Evolutionary conservation across 768 basidiomycete genomes (phyloP), one percentile per base, ranked within the genome.

Genomic region (Boletus pseudopeckii): DNA sequence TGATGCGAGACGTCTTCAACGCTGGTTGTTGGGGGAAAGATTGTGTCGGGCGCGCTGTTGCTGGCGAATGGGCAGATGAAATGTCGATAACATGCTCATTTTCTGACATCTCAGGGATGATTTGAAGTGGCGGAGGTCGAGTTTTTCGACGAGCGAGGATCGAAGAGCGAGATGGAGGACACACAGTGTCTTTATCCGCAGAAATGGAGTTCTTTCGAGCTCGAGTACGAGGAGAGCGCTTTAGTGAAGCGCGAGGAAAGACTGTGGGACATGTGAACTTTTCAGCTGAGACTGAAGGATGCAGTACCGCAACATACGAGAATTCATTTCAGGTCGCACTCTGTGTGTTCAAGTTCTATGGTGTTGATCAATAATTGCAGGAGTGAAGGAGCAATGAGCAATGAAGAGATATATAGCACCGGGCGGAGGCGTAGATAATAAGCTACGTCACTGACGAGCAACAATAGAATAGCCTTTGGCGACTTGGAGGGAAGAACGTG

Each of bases 51-150:
- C 63, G 66, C 0, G 64, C 62, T 13, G 66, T 66, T 10, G 50
- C 46, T 20, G 55, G 64, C 1, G 66, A 62, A 36, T 45, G 34
- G 11, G 15, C 26, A 10, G 42, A 26, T 9, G 10, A 28, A 28
- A 28, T n/a, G n/a, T 58, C 53, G 1, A 58, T 34, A 20, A 43
- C 45, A 17, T 50, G 50, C 11, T 54, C 59, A 4, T 46, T 49
- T 43, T 71, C 68, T 14, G 68, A 62, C 33, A 62, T 38, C 38
- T 70, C 68, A 5, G 68, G 66, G 8, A 70, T 70, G 36, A 71
- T 64, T 53, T 71, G 68, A 32, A 70, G 70, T 24, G 67, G 64
- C 10, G 65, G 66, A 15, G 68, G 64, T 48, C 65, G 60, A 10
- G 52, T 48, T 48, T 58, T 64, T 36, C 42, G 61, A 32, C 50